Evolutionary conservation across 352 stramenopile species (phyloP), one percentile per base, ranked within the genome.

Genomic region (Globisporangium megalacanthum): DNA sequence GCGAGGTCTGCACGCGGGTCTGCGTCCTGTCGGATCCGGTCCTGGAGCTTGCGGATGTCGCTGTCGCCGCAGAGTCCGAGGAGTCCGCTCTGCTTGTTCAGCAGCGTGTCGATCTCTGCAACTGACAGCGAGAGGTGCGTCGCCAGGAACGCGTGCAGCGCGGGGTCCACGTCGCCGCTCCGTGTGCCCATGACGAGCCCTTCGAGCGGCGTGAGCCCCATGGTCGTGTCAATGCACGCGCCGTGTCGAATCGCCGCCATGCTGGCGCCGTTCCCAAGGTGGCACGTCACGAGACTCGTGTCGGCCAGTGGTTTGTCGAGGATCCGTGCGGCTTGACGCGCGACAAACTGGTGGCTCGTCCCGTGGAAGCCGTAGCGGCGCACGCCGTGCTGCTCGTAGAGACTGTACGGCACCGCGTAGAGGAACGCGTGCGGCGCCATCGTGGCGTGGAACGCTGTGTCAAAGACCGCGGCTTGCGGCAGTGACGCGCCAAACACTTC

Each of bases 301-400:
- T 77, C 33, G 6, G 75, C 60, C 20, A 88, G 50, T 8, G 77
- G 65, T 53, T 92, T 91, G 57, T 65, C 64, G 9, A 94, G 58
- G 22, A 78, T 70, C 45, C 49, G 58, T 4, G 82, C 73, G 15
- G 86, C 88, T 55, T 95, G 70, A 49, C 82, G 66, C 35, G 84
- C 73, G 20, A 97, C 87, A 57, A 88, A 96, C 60, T 89, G 75
- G 64, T 95, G 84, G 60, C 77, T 93, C 19, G 89, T 96, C 45
- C 89, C 89, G 65, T 97, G 89, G 68, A 97, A 97, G 33, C 89
- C 89, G 66, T 96, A 97, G 57, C 86, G 84, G 49, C 89, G 83
- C 60, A 97, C 82, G 33, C 80, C 77, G 53, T 88, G 80, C 54
- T 94, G 58, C 45, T 92, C 60, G 65, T 92, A 92, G 6, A 96